Conservation (phyloP, 768 basidiomycete species). For the button mushroom (Agaricus bisporus) region DNA sequence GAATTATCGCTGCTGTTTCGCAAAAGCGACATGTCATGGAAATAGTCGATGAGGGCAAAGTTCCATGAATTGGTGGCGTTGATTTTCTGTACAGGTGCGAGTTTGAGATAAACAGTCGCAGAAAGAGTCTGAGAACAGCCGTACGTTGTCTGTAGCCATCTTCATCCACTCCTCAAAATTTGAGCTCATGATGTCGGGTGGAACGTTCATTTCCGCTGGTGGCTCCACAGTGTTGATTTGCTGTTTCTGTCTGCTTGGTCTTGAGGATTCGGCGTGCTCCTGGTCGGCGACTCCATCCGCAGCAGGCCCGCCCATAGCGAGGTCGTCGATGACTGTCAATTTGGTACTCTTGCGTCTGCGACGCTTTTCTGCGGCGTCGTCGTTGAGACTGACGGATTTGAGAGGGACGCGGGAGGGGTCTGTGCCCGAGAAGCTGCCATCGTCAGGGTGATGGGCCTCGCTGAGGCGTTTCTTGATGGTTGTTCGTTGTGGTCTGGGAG, state of each 20-base stretch:
- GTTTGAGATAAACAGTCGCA: conserved; percentile 10
- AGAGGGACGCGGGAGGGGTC: conserved; percentile 30
- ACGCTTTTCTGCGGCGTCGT: conserved; percentile 85
- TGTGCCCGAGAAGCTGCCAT: conserved; percentile 33
- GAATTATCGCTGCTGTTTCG: conserved; percentile 91
- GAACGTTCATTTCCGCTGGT: conserved; percentile 52
- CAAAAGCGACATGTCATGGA: conserved; percentile 94
- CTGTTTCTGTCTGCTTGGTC: conserved; percentile 51
- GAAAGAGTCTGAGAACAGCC: conserved; percentile 17
- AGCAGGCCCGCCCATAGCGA: conserved; percentile 51
- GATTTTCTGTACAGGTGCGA: conserved; percentile 72
- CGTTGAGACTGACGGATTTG: conserved; percentile 61
- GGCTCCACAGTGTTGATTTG: conserved; percentile 57
- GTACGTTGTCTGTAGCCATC: conserved; percentile 96
- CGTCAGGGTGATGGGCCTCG: conserved; percentile 45
- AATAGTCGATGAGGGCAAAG: conserved; percentile 97
- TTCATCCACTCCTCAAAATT: conserved; percentile 99
- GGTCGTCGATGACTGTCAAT: conserved; percentile 45
- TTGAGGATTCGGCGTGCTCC: conserved; percentile 36
- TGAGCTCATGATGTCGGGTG: conserved; percentile 81
- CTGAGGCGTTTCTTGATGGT: conserved; percentile 54
- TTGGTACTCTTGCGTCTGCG: conserved; percentile 75
- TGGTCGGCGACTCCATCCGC: conserved; percentile 29
- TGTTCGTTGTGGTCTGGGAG: conserved; percentile 32
- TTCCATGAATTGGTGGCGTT: conserved; percentile 97